Evolutionary conservation across 129 eudicot species (phyloP).

Genomic region (Artemisia argyi): DNA sequence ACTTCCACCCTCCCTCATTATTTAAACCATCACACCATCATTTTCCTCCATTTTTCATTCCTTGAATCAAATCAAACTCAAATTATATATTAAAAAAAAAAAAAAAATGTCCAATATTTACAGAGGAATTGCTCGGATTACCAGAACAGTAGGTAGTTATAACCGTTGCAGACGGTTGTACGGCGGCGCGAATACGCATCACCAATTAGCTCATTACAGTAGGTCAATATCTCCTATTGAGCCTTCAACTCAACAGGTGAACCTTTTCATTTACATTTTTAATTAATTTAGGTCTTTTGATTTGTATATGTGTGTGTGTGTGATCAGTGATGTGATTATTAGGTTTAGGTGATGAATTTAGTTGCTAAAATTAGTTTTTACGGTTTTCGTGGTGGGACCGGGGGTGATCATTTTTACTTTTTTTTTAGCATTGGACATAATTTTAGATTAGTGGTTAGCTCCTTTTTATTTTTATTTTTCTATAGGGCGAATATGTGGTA

Average conservation of each 20-base stretch:
- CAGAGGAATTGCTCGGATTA: constrained; percentile 47
- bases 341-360: too few species aligned
- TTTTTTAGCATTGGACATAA: too few species aligned
- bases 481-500: too few species aligned
- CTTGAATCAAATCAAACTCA: neutral
- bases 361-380: too few species aligned
- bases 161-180: constrained; percentile 48
- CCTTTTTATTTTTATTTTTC: too few species aligned
- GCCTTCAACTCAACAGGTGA: constrained; percentile 53
- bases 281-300: too few species aligned
- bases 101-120: constrained; percentile 33
- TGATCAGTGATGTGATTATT: too few species aligned
- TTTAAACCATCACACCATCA: constrained; percentile 9
- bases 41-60: constrained; percentile 5
- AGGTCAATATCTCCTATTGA: constrained; percentile 36
- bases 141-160: constrained; percentile 37
- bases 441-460: too few species aligned
- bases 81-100: neutral
- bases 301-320: too few species aligned
- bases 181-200: constrained; percentile 24
- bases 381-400: too few species aligned
- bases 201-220: constrained; percentile 29
- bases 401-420: too few species aligned
- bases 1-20: neutral
- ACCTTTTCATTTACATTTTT: constrained; percentile 10